A percentile compares a stretch with the other conserved stretches of the same genome.
phyloP scores from a whole-genome alignment of 257 asterid genomes.

The Echium plantagineum region DNA sequence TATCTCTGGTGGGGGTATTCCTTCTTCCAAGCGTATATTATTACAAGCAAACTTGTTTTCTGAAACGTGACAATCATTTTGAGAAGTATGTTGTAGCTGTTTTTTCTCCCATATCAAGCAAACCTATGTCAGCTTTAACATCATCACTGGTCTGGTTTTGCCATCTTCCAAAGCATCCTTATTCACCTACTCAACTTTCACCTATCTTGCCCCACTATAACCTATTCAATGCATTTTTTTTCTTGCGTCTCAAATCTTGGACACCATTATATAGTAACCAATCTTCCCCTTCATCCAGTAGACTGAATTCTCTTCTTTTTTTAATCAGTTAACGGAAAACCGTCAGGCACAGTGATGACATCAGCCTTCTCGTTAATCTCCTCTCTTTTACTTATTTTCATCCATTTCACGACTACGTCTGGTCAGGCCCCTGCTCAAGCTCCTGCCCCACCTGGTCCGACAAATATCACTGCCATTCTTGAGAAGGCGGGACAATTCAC shows the following conservation, averaged over 20 bases:
- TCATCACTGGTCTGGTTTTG: slow-evolving; percentile 17
- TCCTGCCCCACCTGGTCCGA: slow-evolving; percentile 33
- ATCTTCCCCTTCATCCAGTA: not conserved
- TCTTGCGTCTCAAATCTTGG: too few species aligned
- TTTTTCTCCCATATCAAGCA: slow-evolving; percentile 34
- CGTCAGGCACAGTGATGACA: slow-evolving; percentile 1
- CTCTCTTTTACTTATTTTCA: slow-evolving; percentile 14
- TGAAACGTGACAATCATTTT: too few species aligned
- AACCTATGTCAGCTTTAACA: slow-evolving; percentile 23
- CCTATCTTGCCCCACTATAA: not conserved
- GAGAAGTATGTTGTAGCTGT: not conserved
- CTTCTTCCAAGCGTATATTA: too few species aligned
- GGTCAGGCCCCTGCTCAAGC: slow-evolving; percentile 20
- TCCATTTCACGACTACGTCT: slow-evolving; percentile 8
- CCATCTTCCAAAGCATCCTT: slow-evolving; percentile 25
- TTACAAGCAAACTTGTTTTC: too few species aligned
- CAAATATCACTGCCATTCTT: slow-evolving; percentile 41
- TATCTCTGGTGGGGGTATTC: too few species aligned
- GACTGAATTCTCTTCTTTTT: not conserved
- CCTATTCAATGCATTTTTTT: not conserved
- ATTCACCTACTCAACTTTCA: slow-evolving; percentile 5
- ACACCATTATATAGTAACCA: not conserved
- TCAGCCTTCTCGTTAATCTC: slow-evolving; percentile 1
- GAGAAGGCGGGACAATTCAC: slow-evolving; percentile 38
- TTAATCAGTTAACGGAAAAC: not conserved